Percentiles rank a stretch among this genome's conserved stretches.
These are phyloP conservation scores for Rugonectria rugulosa DNA, from an alignment of 2,329 filamentous ascomycete species.

Conservation along the genomic window DNA sequence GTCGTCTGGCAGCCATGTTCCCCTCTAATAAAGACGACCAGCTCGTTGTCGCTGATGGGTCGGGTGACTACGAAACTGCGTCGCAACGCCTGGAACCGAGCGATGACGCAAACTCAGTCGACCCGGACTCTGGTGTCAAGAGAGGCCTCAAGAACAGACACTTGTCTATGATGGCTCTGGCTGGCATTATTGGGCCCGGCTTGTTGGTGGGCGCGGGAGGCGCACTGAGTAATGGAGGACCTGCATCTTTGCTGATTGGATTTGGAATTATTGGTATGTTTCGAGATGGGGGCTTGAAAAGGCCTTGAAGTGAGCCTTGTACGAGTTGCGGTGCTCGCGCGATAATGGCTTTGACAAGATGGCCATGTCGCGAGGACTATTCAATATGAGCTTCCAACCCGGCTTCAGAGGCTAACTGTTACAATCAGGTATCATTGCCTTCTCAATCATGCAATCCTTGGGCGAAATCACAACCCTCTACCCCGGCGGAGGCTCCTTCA, in stretches of 20 bases:
- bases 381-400: no score
- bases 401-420: slow-evolving; percentile 10
- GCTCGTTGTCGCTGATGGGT: slow-evolving; percentile 28
- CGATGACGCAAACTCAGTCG: slow-evolving; percentile 53
- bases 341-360: no score
- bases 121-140: slow-evolving; percentile 71
- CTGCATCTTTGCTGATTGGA: slow-evolving; percentile 75
- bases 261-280: slow-evolving; percentile 69
- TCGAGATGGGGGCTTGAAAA: neutral
- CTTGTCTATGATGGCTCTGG: slow-evolving; percentile 71
- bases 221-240: slow-evolving; percentile 72
- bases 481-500: slow-evolving; percentile 75
- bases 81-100: slow-evolving; percentile 26
- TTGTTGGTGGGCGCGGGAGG: slow-evolving; percentile 76
- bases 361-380: no score
- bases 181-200: slow-evolving; percentile 72
- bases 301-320: neutral
- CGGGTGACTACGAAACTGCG: slow-evolving; percentile 29
- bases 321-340: no score
- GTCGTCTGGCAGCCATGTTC: slow-evolving; percentile 23
- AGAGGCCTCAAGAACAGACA: slow-evolving; percentile 74
- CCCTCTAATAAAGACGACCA: slow-evolving; percentile 31
- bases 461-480: slow-evolving; percentile 79
- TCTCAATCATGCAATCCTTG: slow-evolving; percentile 74
- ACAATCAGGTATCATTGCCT: slow-evolving; percentile 64